phyloP scores from a whole-genome alignment of 1,284 basidiomycete species.

The Exobasidium cylindrosporum region DNA sequence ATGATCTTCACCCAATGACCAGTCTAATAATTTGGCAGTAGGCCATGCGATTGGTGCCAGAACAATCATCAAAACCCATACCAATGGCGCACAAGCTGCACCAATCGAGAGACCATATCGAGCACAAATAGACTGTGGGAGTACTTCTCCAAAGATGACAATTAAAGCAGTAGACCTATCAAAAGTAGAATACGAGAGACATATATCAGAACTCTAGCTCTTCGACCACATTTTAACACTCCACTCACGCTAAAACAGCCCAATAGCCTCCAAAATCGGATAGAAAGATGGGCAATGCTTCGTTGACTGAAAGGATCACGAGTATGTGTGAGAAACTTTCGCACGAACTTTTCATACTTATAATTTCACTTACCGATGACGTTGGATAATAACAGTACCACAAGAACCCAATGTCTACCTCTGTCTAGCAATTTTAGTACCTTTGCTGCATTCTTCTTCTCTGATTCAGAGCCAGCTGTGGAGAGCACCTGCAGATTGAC shows the following conservation, averaged over 20 bases:
- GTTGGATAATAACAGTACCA: conserved; percentile 77
- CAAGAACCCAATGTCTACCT: conserved; percentile 88
- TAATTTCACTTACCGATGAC: conserved; percentile 61
- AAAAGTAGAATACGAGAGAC: too few relatives aligned
- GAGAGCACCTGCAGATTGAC: conserved; percentile 83
- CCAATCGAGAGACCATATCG: conserved; percentile 87
- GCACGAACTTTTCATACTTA: neutral
- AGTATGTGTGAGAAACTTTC: neutral
- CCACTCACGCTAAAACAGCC: conserved; percentile 48
- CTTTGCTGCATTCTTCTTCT: conserved; percentile 57
- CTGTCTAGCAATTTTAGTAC: conserved; percentile 67
- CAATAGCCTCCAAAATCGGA: conserved; percentile 29
- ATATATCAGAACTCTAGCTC: neutral
- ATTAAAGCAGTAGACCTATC: conserved; percentile 55
- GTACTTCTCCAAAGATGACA: conserved; percentile 59
- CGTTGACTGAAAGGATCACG: conserved; percentile 56
- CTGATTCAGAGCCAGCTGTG: conserved; percentile 70
- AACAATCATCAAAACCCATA: conserved; percentile 56
- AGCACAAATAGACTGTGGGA: conserved; percentile 66
- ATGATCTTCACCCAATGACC: conserved; percentile 58
- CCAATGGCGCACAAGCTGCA: conserved; percentile 78
- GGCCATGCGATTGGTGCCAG: conserved; percentile 59
- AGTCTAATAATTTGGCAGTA: conserved; percentile 56
- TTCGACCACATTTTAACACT: conserved; percentile 2
- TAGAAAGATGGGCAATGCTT: conserved; percentile 58